A percentile compares a stretch with the other conserved stretches of the same genome.
Conservation (phyloP, 768 basidiomycete species). For the Pluteus cervinus region DNA sequence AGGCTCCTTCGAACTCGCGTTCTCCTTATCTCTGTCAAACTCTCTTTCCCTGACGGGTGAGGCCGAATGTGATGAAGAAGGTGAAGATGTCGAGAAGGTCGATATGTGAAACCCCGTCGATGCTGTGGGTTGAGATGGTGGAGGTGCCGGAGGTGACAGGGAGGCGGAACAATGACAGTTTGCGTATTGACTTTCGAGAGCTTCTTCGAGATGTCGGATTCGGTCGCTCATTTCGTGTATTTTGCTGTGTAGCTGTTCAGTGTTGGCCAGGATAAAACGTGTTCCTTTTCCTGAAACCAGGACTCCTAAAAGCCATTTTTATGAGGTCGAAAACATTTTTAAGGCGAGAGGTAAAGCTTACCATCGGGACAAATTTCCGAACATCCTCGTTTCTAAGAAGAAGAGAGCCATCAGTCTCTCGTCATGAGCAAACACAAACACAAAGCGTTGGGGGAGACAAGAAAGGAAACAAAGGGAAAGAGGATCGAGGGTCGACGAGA, state of each 20-base stretch:
- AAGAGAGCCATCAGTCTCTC: constrained; percentile 2
- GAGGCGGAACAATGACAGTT: no score
- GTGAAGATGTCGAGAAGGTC: no score
- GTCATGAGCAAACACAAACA: constrained; percentile 1
- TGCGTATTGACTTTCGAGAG: constrained; percentile 31
- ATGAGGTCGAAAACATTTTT: constrained; percentile 1
- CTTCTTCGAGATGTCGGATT: constrained; percentile 57
- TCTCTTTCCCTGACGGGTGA: no score
- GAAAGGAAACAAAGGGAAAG: constrained; percentile 1
- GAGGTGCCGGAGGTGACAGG: no score
- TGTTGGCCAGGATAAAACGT: constrained; percentile 63
- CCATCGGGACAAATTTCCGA: constrained; percentile 65
- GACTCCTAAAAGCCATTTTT: constrained; percentile 35
- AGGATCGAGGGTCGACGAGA: not conserved
- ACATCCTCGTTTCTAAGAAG: constrained; percentile 51
- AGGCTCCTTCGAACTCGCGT: constrained; percentile 20
- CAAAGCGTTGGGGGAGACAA: constrained; percentile 2
- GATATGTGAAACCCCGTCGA: no score
- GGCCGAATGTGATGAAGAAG: no score
- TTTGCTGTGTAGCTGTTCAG: constrained; percentile 58
- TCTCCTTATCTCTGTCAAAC: no score
- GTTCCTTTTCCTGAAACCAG: constrained; percentile 63
- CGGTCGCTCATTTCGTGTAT: constrained; percentile 65
- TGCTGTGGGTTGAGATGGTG: no score
- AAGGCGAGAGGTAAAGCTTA: constrained; percentile 15